Percentiles rank a stretch among this genome's conserved stretches.
Conservation (phyloP, 139 green algal species). For the Chlamydomonas schloesseri region DNA sequence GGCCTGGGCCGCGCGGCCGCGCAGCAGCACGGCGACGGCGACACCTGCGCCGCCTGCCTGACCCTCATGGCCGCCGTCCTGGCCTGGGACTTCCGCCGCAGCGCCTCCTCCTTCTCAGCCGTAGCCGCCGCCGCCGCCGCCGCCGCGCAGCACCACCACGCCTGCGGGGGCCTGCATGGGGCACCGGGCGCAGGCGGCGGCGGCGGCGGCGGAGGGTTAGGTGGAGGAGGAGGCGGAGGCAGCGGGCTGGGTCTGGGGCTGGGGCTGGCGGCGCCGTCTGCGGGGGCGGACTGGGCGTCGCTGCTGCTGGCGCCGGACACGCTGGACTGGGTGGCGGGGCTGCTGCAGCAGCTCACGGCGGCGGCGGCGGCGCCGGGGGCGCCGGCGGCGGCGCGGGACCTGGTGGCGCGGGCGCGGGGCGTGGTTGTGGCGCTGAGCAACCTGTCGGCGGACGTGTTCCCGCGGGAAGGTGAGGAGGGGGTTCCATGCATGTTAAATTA, state of each 20-base stretch:
- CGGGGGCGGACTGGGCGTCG: conserved; percentile 60
- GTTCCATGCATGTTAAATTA: no score
- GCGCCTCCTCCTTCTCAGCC: neutral
- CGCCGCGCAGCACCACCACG: neutral
- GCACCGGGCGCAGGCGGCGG: neutral
- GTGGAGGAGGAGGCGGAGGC: no score
- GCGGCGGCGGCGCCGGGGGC: conserved; percentile 23
- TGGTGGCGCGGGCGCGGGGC: conserved; percentile 63
- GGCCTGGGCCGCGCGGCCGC: conserved; percentile 49
- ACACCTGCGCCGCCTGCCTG: conserved; percentile 69
- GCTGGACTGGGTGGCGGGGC: conserved; percentile 73
- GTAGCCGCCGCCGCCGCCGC: neutral
- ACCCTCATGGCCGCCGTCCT: conserved; percentile 78
- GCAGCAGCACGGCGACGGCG: conserved; percentile 69
- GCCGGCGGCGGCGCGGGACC: neutral
- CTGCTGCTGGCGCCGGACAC: conserved; percentile 66
- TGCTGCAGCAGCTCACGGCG: conserved; percentile 57
- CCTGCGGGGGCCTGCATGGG: no score
- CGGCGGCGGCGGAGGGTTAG: neutral
- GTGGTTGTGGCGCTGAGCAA: conserved; percentile 82
- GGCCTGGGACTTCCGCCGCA: conserved; percentile 79
- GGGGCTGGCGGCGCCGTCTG: neutral
- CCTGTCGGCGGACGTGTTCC: conserved; percentile 80
- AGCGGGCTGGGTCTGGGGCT: neutral
- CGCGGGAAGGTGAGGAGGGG: conserved; percentile 42